Percentiles rank a stretch among this genome's conserved stretches.
phyloP scores from a whole-genome alignment of 768 basidiomycete genomes.

The Pisolithus microcarpus region DNA sequence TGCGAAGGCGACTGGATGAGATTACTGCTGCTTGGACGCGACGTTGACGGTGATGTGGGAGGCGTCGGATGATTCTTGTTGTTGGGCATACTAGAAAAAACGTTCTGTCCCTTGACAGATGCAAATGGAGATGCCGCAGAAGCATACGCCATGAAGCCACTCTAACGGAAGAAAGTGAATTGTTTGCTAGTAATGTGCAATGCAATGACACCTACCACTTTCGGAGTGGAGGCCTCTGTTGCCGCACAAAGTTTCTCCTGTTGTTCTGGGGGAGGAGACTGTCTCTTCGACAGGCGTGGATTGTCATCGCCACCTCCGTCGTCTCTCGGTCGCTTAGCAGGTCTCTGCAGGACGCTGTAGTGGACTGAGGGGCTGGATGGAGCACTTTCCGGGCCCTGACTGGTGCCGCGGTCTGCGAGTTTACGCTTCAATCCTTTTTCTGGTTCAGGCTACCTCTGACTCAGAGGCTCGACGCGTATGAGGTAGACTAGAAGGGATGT shows the following conservation, averaged over 20 bases:
- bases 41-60: slow-evolving; percentile 14
- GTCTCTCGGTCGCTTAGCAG: slow-evolving; percentile 54
- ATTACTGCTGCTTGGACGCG: slow-evolving; percentile 18
- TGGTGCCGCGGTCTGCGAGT: slow-evolving; percentile 58
- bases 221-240: slow-evolving; percentile 29
- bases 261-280: slow-evolving; percentile 63
- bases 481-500: slow-evolving; percentile 18
- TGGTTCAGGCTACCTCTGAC: slow-evolving; percentile 38
- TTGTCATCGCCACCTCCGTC: slow-evolving; percentile 58
- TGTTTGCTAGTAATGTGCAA: background rate
- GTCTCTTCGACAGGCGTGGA: slow-evolving; percentile 51
- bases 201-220: slow-evolving; percentile 36
- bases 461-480: slow-evolving; percentile 29
- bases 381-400: slow-evolving; percentile 42
- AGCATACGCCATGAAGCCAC: slow-evolving; percentile 78
- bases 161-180: slow-evolving; percentile 28
- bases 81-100: slow-evolving; percentile 26
- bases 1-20: slow-evolving; percentile 14
- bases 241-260: slow-evolving; percentile 13
- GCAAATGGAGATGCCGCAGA: slow-evolving; percentile 70
- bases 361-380: slow-evolving; percentile 13
- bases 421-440: slow-evolving; percentile 70
- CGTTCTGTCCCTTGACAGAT: slow-evolving; percentile 60
- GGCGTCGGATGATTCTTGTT: slow-evolving; percentile 22
- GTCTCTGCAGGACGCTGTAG: slow-evolving; percentile 28